phyloP scores from a whole-genome alignment of 2,329 filamentous ascomycete genomes.

The Alternaria sp. region DNA sequence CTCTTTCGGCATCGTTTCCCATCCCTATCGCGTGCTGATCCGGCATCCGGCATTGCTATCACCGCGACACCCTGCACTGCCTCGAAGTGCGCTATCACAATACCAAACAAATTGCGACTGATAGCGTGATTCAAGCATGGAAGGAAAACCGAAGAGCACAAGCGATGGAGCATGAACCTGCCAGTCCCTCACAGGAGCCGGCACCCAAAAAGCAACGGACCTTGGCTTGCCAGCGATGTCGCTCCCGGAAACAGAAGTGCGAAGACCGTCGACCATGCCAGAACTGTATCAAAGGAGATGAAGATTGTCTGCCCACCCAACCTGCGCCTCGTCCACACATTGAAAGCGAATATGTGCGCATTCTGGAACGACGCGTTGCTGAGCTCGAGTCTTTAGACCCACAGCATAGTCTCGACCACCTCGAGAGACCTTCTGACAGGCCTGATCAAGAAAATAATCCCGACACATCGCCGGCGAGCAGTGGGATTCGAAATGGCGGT shows the following conservation, averaged over 20 bases:
- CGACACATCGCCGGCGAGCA: conserved; percentile 5
- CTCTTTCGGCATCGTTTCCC: not conserved
- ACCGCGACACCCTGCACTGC: too few species aligned
- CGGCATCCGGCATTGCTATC: not conserved
- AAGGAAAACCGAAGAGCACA: too few species aligned
- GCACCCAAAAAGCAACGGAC: conserved; percentile 25
- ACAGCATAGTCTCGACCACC: conserved; percentile 26
- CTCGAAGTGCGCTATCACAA: too few species aligned
- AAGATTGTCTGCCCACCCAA: conserved; percentile 63
- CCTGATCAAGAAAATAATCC: not conserved
- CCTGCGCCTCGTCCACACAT: conserved; percentile 21
- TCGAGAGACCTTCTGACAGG: not conserved
- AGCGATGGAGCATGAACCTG: not conserved
- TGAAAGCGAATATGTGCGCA: conserved; percentile 30
- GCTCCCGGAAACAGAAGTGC: conserved; percentile 35
- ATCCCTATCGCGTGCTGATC: not conserved
- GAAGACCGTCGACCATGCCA: conserved; percentile 31
- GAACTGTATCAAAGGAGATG: conserved; percentile 82
- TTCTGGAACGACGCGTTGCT: conserved; percentile 26
- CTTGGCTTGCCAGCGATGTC: conserved; percentile 66
- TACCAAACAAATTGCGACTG: too few species aligned
- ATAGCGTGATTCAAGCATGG: too few species aligned
- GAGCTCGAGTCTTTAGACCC: conserved; percentile 27
- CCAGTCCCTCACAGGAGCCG: conserved; percentile 13
- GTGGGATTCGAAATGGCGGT: not conserved